Base-by-base conservation (phyloP, 148 eudicot species). In the Dianthus caryophyllus region DNA sequence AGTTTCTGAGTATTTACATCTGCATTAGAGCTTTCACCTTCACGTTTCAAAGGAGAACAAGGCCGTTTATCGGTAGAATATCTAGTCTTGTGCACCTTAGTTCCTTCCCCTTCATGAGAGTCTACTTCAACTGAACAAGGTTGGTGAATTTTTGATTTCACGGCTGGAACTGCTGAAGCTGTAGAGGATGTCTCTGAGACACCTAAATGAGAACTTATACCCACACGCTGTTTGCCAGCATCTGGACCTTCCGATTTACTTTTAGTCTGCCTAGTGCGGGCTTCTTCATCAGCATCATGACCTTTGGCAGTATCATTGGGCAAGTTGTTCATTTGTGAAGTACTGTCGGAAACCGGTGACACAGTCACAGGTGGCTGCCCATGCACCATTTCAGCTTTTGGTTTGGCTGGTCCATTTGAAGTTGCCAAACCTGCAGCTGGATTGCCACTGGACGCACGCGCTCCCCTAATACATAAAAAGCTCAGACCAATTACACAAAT, bases 391-490 rank as follows among this genome's bases (percentile, higher is more conserved):
- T 81, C 96, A 51, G 77, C 61, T 57, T 85, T 88, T 74, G 79
- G 88, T 64, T 76, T 84, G 49, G 73, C 44, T 54, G 80, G 82
- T 66, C 82, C 87, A 76, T 84, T 81, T 18, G 86, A 74, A 79
- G 67, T 51, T 53, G 71, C 66, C 36, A 67, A 47, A 70, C 73
- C 75, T 58, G 81, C 70, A 65, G 79, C 22, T 29, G 76, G 75
- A 63, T 77, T 81, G 67, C 82, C 66, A 75, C 69, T 84, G 49
- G 89, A 84, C 13, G 85, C 79, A 67, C 81, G 91, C 38, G 83
- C 68, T 57, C 86, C 98, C 98, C 96, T 81, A 49, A 18, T 9
- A 70, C 52, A 66, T 1, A 66, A 56, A 33, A 44, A 58, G 10
- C 15, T 62, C 57, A 73, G 25, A 61, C 2, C 2, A 70, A 29